Conservation (phyloP, 73 alveolate genomes). For the Effrenium voratum region DNA sequence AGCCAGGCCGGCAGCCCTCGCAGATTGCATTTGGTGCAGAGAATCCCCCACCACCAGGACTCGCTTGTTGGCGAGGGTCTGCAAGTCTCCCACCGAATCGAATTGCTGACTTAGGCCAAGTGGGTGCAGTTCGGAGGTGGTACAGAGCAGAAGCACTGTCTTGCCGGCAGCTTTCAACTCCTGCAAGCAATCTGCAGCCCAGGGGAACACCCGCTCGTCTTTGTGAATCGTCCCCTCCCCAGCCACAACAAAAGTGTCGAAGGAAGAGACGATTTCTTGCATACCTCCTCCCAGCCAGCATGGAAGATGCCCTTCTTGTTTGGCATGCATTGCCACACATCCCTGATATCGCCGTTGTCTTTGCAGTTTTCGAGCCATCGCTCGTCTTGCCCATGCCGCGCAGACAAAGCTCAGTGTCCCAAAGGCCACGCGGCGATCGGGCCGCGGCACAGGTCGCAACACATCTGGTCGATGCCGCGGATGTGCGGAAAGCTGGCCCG, state of each 20-base stretch:
- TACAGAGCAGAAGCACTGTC: neutral
- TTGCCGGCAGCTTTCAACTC: conserved; percentile 12
- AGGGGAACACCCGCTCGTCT: conserved; percentile 10
- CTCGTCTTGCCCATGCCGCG: too few species aligned
- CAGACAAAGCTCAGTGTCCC: too few species aligned
- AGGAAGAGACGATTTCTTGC: conserved; percentile 6
- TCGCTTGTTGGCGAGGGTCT: neutral
- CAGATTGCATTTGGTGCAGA: neutral
- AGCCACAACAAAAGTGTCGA: neutral
- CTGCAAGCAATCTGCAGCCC: conserved; percentile 67
- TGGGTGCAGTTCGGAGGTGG: neutral
- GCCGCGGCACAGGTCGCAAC: too few species aligned
- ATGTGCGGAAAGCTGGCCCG: too few species aligned
- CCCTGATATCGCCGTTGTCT: too few species aligned
- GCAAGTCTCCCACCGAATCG: too few species aligned
- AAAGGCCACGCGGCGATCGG: too few species aligned
- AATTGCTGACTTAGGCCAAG: neutral
- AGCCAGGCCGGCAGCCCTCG: conserved; percentile 2
- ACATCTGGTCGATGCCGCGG: too few species aligned
- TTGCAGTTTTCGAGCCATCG: too few species aligned
- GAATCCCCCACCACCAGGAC: conserved; percentile 61
- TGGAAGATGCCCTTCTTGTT: too few species aligned
- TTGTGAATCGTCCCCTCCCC: conserved; percentile 35
- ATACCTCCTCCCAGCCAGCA: conserved; percentile 74
- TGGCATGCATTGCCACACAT: too few species aligned